Conservation (phyloP, 2,329 filamentous ascomycete genomes). For the Aspergillus transmontanensis region DNA sequence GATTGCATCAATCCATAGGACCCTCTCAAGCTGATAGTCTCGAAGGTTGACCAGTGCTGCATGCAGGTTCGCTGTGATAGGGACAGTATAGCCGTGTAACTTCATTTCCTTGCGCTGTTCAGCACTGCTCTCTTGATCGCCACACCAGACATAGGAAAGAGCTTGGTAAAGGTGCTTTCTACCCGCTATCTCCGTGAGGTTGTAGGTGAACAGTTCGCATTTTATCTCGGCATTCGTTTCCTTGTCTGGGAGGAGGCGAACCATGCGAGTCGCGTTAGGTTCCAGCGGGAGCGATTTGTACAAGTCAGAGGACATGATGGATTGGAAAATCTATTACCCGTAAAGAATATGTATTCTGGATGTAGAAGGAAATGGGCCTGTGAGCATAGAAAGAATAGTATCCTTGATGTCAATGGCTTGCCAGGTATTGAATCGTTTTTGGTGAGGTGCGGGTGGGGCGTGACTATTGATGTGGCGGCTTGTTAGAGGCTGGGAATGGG, state of each 20-base stretch:
- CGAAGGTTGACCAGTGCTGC: neutral
- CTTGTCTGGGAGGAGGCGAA: neutral
- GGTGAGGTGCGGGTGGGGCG: no score
- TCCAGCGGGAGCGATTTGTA: neutral
- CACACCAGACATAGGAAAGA: neutral
- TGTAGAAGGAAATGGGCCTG: no score
- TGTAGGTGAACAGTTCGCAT: neutral
- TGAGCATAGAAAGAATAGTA: no score
- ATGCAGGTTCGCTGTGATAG: neutral
- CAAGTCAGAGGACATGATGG: rapidly evolving
- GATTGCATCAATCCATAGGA: conserved; percentile 4
- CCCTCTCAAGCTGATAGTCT: neutral
- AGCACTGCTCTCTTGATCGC: neutral
- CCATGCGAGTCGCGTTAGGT: neutral
- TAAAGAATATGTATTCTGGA: no score
- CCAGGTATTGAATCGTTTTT: no score
- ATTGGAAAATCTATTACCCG: rapidly evolving
- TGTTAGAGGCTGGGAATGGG: no score
- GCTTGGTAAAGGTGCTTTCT: neutral
- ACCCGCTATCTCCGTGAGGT: rapidly evolving
- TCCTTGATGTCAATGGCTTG: no score
- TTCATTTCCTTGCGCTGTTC: neutral
- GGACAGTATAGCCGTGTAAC: neutral
- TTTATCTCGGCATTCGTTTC: neutral
- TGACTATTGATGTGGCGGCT: no score